phyloP scores from a whole-genome alignment of 306 rosid genomes.

The Glycine soja region DNA sequence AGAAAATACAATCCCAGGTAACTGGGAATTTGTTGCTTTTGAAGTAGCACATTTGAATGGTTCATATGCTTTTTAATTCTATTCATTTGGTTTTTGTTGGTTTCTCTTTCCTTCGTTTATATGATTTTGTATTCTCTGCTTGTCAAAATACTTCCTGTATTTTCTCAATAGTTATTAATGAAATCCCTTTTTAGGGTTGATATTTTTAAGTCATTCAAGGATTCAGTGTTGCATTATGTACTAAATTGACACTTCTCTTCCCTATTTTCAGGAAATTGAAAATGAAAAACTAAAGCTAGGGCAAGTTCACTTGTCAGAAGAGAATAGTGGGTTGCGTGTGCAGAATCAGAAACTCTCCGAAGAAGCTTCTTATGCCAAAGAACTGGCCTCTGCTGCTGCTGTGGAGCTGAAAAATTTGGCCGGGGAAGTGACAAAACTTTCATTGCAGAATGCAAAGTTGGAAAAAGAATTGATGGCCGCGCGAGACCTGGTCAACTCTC shows the following conservation, averaged over 20 bases:
- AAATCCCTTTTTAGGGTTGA: constrained; percentile 17
- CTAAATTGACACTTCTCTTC: constrained; percentile 37
- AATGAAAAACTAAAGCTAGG: constrained; percentile 89
- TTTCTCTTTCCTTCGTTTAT: not conserved
- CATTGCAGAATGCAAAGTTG: constrained; percentile 81
- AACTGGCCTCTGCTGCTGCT: constrained; percentile 99
- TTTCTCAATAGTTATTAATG: constrained; percentile 9
- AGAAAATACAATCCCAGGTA: constrained; percentile 93
- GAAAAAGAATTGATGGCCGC: constrained; percentile 87
- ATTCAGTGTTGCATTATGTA: not conserved
- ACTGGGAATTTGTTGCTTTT: constrained; percentile 20
- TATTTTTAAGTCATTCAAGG: constrained; percentile 1
- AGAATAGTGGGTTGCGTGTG: constrained; percentile 89
- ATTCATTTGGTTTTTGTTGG: not conserved
- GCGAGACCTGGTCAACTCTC: constrained; percentile 75
- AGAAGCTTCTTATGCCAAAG: constrained; percentile 98
- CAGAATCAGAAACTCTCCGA: constrained; percentile 97
- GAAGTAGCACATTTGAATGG: constrained; percentile 28
- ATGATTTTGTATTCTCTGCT: not conserved
- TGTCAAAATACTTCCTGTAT: not conserved
- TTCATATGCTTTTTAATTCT: constrained; percentile 9
- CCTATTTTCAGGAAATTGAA: constrained; percentile 76
- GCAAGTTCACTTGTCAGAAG: constrained; percentile 87
- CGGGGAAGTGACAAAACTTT: constrained; percentile 94
- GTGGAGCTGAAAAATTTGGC: constrained; percentile 97